phyloP scores from a whole-genome alignment of 192 early-diverging fungal genomes.

The Backusella psychrophila region DNA sequence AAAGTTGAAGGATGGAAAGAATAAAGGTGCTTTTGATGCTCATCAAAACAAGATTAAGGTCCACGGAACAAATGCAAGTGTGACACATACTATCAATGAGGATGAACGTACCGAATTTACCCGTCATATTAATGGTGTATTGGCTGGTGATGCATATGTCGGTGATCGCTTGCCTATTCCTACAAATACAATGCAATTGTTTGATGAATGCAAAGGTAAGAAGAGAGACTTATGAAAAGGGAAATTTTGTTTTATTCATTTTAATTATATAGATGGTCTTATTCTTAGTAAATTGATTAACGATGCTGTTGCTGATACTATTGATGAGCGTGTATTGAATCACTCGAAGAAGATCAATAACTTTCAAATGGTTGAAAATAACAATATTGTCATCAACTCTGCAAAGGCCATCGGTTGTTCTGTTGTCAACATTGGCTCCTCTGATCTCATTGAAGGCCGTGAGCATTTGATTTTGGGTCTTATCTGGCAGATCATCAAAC shows the following conservation, averaged over 20 bases:
- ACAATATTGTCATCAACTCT: constrained; percentile 98
- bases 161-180: constrained; percentile 90
- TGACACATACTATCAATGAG: constrained; percentile 97
- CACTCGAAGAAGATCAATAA: constrained; percentile 82
- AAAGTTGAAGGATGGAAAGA: constrained; percentile 48
- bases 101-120: constrained; percentile 98
- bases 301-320: constrained; percentile 93
- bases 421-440: constrained; percentile 97
- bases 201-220: constrained; percentile 89
- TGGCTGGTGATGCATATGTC: constrained; percentile 81
- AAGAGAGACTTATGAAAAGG: neutral
- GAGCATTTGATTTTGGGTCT: constrained; percentile 97
- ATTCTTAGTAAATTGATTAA: constrained; percentile 98
- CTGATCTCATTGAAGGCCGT: constrained; percentile 94
- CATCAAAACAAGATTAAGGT: constrained; percentile 85
- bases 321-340: constrained; percentile 98
- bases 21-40: constrained; percentile 47
- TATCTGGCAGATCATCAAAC: constrained; percentile 99
- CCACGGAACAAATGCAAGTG: constrained; percentile 80
- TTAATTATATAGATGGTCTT: constrained; percentile 67
- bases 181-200: constrained; percentile 91
- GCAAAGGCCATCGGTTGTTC: constrained; percentile 99
- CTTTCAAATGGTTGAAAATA: constrained; percentile 99
- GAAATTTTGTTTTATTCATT: neutral
- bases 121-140: constrained; percentile 87